phyloP scores from a whole-genome alignment of 1,284 basidiomycete genomes.

The Leccinum subrobustum region DNA sequence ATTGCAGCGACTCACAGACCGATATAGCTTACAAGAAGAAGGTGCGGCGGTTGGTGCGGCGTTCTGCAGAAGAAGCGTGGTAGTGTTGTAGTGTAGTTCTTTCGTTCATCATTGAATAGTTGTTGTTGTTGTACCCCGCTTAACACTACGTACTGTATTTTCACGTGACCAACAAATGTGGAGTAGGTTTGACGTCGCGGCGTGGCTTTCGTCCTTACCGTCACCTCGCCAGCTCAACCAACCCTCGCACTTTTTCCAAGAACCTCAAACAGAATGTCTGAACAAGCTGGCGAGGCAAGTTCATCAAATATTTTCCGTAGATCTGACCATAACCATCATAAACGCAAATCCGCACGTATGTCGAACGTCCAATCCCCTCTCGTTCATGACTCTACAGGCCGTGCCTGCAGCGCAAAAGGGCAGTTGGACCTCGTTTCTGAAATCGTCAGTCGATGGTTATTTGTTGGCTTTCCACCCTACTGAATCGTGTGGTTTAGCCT shows the following conservation, averaged over 20 bases:
- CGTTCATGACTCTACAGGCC: slow-evolving; percentile 45
- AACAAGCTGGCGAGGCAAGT: slow-evolving; percentile 45
- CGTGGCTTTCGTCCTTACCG: slow-evolving; percentile 5
- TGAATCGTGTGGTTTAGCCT: slow-evolving; percentile 47
- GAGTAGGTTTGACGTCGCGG: not conserved
- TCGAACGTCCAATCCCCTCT: slow-evolving; percentile 27
- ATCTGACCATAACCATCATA: slow-evolving; percentile 32
- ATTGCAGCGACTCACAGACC: slow-evolving; percentile 3
- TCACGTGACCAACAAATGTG: slow-evolving; percentile 23
- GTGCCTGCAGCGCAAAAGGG: slow-evolving; percentile 72
- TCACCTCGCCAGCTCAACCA: slow-evolving; percentile 16
- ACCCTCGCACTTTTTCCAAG: slow-evolving; percentile 3
- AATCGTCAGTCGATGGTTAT: slow-evolving; percentile 57
- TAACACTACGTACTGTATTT: not conserved
- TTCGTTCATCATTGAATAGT: slow-evolving; percentile 18
- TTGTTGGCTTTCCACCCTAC: not conserved
- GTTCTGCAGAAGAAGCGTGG: slow-evolving; percentile 84
- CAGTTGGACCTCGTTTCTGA: slow-evolving; percentile 79
- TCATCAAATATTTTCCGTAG: slow-evolving; percentile 26
- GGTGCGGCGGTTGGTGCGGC: slow-evolving; percentile 81
- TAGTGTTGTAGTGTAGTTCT: slow-evolving; percentile 24
- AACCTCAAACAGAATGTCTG: slow-evolving; percentile 31
- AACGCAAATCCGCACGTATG: slow-evolving; percentile 35
- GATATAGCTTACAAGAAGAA: slow-evolving; percentile 84
- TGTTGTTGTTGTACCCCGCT: slow-evolving; percentile 5